These are phyloP conservation scores for Boletus barrowsii DNA, from an alignment of 768 basidiomycete species.

Conservation along the genomic window DNA sequence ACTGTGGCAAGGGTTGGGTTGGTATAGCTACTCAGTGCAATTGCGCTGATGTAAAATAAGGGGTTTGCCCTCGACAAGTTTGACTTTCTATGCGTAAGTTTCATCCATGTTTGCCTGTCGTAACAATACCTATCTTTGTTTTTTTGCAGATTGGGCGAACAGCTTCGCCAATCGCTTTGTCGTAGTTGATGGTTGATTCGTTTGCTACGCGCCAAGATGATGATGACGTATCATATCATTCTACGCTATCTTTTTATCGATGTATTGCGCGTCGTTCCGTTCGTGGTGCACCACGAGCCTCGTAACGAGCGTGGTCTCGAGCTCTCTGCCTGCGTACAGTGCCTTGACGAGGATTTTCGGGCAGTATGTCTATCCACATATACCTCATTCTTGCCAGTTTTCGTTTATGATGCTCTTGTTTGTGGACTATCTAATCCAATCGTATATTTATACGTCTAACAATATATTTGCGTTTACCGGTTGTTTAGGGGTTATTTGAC, in stretches of 20 bases:
- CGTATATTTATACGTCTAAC: slow-evolving; percentile 1
- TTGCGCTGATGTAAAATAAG: slow-evolving; percentile 65
- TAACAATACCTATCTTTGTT: slow-evolving; percentile 10
- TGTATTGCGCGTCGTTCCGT: slow-evolving; percentile 68
- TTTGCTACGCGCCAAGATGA: slow-evolving; percentile 30
- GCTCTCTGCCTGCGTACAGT: slow-evolving; percentile 28
- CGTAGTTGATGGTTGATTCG: slow-evolving; percentile 40
- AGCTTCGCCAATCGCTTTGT: slow-evolving; percentile 38
- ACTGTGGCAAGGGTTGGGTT: slow-evolving; percentile 67
- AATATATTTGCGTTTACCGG: slow-evolving; percentile 3
- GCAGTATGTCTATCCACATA: slow-evolving; percentile 15
- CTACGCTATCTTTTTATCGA: slow-evolving; percentile 43
- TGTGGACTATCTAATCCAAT: slow-evolving; percentile 12
- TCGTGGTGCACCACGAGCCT: slow-evolving; percentile 49
- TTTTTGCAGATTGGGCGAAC: slow-evolving; percentile 31
- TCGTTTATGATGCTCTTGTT: slow-evolving; percentile 3
- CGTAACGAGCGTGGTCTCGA: slow-evolving; percentile 67
- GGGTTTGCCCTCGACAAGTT: background rate
- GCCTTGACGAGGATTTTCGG: slow-evolving; percentile 26
- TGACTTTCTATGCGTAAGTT: slow-evolving; percentile 30
- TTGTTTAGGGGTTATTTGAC: background rate
- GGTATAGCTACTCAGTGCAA: slow-evolving; percentile 53
- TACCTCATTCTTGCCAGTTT: slow-evolving; percentile 4
- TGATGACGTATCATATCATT: slow-evolving; percentile 33
- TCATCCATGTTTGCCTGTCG: background rate